phyloP scores from a whole-genome alignment of 768 basidiomycete genomes.

The Psilocybe cyanescens region DNA sequence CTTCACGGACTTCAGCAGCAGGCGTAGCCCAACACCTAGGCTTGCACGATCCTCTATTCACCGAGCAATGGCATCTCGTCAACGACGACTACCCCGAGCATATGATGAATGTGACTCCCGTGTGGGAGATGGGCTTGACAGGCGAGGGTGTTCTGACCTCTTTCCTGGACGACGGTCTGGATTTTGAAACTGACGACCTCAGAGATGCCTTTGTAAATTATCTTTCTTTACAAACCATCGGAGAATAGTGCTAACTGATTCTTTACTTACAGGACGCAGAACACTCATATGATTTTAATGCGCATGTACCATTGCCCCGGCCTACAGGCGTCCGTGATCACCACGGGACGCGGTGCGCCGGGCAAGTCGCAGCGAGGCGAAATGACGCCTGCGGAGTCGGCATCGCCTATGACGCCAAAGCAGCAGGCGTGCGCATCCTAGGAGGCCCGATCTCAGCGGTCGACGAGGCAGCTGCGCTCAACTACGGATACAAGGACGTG shows the following conservation, averaged over 20 bases:
- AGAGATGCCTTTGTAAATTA: conserved; percentile 86
- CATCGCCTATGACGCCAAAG: conserved; percentile 86
- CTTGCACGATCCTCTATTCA: conserved; percentile 82
- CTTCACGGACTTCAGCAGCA: conserved; percentile 37
- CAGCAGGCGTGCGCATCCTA: conserved; percentile 93
- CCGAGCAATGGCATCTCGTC: conserved; percentile 90
- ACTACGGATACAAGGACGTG: conserved; percentile 88
- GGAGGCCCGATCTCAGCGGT: conserved; percentile 91
- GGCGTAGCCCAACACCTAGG: conserved; percentile 59
- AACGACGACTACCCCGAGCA: conserved; percentile 82
- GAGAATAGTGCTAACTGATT: neutral
- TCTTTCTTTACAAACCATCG: neutral
- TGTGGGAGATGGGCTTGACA: conserved; percentile 90
- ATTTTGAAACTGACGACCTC: conserved; percentile 85
- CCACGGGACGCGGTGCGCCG: conserved; percentile 97
- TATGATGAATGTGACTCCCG: conserved; percentile 85
- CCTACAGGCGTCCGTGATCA: conserved; percentile 88
- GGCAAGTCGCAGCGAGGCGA: conserved; percentile 90
- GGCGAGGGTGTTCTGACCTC: conserved; percentile 86
- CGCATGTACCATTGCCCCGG: conserved; percentile 82
- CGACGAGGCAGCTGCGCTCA: conserved; percentile 93
- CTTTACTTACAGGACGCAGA: conserved; percentile 69
- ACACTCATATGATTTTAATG: conserved; percentile 95
- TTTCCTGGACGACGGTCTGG: conserved; percentile 93
- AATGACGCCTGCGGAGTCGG: conserved; percentile 95